Percentiles rank a stretch among this genome's conserved stretches.
phyloP scores from a whole-genome alignment of 2,329 filamentous ascomycete genomes.

The Cladophialophora bantiana region DNA sequence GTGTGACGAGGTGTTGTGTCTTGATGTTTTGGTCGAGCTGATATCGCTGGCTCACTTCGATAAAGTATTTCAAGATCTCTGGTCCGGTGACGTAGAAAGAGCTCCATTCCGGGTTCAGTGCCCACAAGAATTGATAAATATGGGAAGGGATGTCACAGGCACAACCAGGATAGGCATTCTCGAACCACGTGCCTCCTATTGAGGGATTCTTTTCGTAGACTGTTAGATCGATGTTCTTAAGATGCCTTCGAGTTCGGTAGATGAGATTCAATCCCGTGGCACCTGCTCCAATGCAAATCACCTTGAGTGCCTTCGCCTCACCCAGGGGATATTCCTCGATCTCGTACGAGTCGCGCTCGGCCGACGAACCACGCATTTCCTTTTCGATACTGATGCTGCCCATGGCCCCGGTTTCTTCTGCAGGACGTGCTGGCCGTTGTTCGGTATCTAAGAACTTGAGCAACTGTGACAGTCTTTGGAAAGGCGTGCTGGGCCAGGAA shows the following conservation, averaged over 20 bases:
- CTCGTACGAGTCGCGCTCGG: neutral
- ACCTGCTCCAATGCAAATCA: conserved; percentile 34
- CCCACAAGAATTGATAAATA: conserved; percentile 54
- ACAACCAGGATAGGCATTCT: conserved; percentile 48
- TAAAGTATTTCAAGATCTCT: conserved; percentile 54
- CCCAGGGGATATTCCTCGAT: conserved; percentile 8
- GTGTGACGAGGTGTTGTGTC: conserved; percentile 56
- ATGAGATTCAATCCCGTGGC: conserved; percentile 27
- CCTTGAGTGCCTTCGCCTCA: conserved; percentile 17
- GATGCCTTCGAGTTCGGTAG: conserved; percentile 36
- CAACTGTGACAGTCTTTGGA: neutral
- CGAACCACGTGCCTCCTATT: conserved; percentile 53
- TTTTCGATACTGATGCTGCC: neutral
- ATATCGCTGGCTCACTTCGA: conserved; percentile 57
- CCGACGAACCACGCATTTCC: neutral
- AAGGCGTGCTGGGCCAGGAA: neutral
- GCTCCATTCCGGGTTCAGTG: conserved; percentile 54
- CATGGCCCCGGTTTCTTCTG: neutral
- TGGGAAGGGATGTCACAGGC: conserved; percentile 43
- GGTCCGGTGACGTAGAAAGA: conserved; percentile 53
- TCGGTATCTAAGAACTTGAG: neutral
- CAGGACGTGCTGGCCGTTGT: neutral
- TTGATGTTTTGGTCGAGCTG: conserved; percentile 60
- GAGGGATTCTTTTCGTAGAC: conserved; percentile 53
- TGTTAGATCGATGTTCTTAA: conserved; percentile 45